A percentile compares a stretch with the other conserved stretches of the same genome.
Evolutionary conservation across 2,329 filamentous ascomycete species (phyloP).

Genomic region (Penicillium brasilianum): DNA sequence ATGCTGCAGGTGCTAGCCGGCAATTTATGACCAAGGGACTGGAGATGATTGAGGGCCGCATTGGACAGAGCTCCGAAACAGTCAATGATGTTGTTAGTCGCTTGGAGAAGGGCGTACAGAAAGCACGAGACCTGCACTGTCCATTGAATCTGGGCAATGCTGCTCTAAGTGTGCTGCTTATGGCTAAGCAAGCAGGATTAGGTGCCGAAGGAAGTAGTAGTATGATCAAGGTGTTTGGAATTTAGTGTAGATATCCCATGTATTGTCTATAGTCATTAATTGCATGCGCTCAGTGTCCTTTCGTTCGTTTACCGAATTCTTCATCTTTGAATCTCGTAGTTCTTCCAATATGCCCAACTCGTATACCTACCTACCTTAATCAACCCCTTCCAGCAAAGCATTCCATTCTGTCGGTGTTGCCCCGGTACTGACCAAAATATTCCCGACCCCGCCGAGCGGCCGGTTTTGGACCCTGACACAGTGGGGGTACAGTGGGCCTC

Average conservation of each 20-base stretch:
- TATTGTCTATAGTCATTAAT: background rate
- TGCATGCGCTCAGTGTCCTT: background rate
- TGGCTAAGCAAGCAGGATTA: constrained; percentile 39
- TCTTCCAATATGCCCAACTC: too few relatives aligned
- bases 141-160: constrained; percentile 46
- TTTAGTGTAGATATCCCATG: constrained; percentile 15
- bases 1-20: constrained; percentile 54
- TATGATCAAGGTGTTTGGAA: constrained; percentile 42
- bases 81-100: constrained; percentile 45
- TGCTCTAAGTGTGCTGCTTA: constrained; percentile 41
- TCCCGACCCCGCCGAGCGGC: background rate
- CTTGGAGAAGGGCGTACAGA: constrained; percentile 50
- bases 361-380: background rate
- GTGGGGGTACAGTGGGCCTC: background rate
- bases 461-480: background rate
- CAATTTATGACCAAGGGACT: constrained; percentile 49
- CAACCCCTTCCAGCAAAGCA: background rate
- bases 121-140: constrained; percentile 45
- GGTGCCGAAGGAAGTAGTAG: constrained; percentile 39
- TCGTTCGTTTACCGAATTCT: background rate
- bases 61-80: constrained; percentile 38
- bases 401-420: background rate
- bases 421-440: background rate
- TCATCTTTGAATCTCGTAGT: background rate
- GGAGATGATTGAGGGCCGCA: constrained; percentile 43